Base-by-base conservation (phyloP, 208 protist genomes). In the Trypanosoma avium region DNA sequence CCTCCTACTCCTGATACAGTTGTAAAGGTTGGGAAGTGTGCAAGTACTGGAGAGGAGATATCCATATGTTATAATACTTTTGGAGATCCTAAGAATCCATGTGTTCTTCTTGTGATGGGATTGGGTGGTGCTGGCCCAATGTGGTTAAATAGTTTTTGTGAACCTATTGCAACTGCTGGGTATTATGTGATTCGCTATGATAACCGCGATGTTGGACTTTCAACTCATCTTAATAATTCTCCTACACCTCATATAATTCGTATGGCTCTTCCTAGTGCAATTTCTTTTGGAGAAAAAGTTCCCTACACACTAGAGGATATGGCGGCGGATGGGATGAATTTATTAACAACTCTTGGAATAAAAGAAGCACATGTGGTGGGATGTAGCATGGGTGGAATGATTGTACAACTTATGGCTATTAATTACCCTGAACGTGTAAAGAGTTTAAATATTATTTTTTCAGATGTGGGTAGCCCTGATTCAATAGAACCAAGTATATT, bases 171-270 rank as follows among this genome's bases (percentile, higher is more conserved):
- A 0, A 55, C 72, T 32, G 56, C 46, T 7, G 81, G 84, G 24
- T 88, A 80, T 61, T 88, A 80, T 46, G 88, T 95, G 30, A 72
- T 92, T 35, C 83, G 81, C 63, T 91, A 81, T 73, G 88, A 94
- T 70, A 89, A 94, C 61, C 82, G 88, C 19, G 88, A 92, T 56
- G 52, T 70, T 17, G 88, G 88, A 0, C 67, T 75, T 7, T 83
- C 73, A 62, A 95, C 88, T 8, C 59, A 67, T 59, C 75, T 90
- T 24, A 64, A 82, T 26, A 77, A 86, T 29, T 71, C 63, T 49
- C 56, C 50, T 10, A 27, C 61, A 12, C 70, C 79, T 12, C 43
- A 72, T 22, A 50, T 87, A 12, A 21, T 88, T 19, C 78, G 81
- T 13, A 73, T 79, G 24, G 46, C 57, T 8, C 21, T 91, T 19